A percentile compares a stretch with the other conserved stretches of the same genome.
Conservation (phyloP, 1,139 yeast genomes). For the Schizosaccharomyces versatilis region DNA sequence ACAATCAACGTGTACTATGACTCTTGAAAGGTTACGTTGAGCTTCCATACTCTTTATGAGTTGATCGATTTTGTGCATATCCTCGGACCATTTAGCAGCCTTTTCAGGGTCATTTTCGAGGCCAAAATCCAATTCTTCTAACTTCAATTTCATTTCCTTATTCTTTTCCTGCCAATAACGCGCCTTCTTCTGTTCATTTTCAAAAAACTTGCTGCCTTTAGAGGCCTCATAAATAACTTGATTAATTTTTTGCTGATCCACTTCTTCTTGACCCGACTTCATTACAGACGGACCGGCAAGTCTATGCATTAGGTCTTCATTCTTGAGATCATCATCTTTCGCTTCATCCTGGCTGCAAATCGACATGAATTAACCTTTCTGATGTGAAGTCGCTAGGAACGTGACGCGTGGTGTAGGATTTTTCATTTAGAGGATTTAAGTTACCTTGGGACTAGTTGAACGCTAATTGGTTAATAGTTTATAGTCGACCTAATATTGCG, state of each 20-base stretch:
- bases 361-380: too few species aligned
- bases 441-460: too few species aligned
- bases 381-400: too few species aligned
- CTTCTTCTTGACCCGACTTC: slow-evolving; percentile 11
- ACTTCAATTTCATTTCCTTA: slow-evolving; percentile 11
- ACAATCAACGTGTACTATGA: slow-evolving; percentile 52
- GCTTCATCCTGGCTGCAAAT: not conserved
- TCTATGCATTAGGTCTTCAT: not conserved
- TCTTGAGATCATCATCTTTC: not conserved
- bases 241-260: slow-evolving; percentile 14
- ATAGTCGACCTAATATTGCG: too few species aligned
- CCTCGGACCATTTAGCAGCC: slow-evolving; percentile 7
- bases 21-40: slow-evolving; percentile 14
- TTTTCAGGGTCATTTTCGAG: slow-evolving; percentile 6
- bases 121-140: slow-evolving; percentile 8
- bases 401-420: too few species aligned
- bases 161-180: too few species aligned
- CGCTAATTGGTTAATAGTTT: too few species aligned
- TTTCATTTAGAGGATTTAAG: too few species aligned
- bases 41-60: slow-evolving; percentile 9
- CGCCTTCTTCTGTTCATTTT: slow-evolving; percentile 14
- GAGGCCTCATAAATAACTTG: slow-evolving; percentile 15
- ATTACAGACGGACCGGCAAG: slow-evolving; percentile 2
- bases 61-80: slow-evolving; percentile 9
- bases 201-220: slow-evolving; percentile 14